Base-by-base conservation (phyloP, 805 yeast species). In the Groenewaldozyma salmanticensis region DNA sequence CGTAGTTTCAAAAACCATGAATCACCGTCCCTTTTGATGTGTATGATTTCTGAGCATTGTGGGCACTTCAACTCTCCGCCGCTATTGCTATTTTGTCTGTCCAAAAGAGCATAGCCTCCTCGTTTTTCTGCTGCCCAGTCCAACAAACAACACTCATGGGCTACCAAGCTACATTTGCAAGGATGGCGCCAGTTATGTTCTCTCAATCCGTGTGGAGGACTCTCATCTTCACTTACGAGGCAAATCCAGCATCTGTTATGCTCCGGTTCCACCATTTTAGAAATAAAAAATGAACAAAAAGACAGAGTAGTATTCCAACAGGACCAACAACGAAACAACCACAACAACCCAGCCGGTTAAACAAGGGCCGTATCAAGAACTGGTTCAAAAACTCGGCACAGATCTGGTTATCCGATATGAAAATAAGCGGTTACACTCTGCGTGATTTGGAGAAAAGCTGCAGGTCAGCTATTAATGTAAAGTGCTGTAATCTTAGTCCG, bases 91-190 rank as follows among this genome's bases (percentile, higher is more conserved):
- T 7, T n/a, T n/a, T n/a, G 33, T 31, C 9, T 29, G 38, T 19
- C 44, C 43, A 18, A 42, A 13, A n/a, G 42, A 22, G 9, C 33
- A 22, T 31, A 31, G 21, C 38, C 44, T 42, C 19, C 46, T 20
- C 16, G 60, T 18, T 57, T 43, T 36, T 61, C 56, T 20, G 61
- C 51, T 2, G 63, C 61, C 73, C 73, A 70, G 7, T 62, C 60
- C 7, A 66, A 50, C 27, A 71, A 55, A 40, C 76, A 71, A 37
- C 53, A 53, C 34, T 70, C 61, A 49, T 71, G 76, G 3, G 72
- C 75, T 7, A 59, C 49, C 20, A 71, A 49, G 3, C 68, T 66
- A 50, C 76, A 71, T 15, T 53, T 43, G 43, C 75, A 71, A 1
- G 73, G 72, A 16, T 58, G 59, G 15, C 67, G 59, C 73, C 73